Evolutionary conservation across 257 asterid genomes (phyloP).

Genomic region (Ballota nigra): DNA sequence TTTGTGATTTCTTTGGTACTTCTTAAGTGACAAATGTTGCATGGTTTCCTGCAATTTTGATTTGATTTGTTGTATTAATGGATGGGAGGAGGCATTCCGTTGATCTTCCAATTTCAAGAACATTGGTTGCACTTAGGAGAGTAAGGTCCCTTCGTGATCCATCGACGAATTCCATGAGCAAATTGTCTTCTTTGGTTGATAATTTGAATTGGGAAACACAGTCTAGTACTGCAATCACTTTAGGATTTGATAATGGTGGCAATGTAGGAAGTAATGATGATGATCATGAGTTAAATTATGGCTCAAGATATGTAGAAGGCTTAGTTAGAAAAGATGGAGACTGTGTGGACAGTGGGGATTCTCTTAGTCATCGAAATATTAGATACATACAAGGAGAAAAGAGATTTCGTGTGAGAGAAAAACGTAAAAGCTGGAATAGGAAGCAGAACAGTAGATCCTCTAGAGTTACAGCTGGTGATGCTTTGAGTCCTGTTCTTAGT

Average conservation of each 20-base stretch:
- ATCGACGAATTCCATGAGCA: constrained; percentile 64
- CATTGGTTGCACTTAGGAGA: constrained; percentile 67
- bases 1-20: constrained; percentile 16
- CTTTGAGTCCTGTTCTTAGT: constrained; percentile 38
- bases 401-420: constrained; percentile 22
- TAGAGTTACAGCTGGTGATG: constrained; percentile 46
- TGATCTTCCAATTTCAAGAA: constrained; percentile 65
- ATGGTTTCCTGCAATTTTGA: neutral
- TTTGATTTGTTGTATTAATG: constrained; percentile 32
- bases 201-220: constrained; percentile 64
- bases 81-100: constrained; percentile 77
- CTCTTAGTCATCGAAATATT: constrained; percentile 39
- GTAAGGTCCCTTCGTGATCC: constrained; percentile 86
- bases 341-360: constrained; percentile 38
- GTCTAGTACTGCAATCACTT: constrained; percentile 42
- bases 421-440: constrained; percentile 26
- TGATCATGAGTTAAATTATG: neutral
- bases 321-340: constrained; percentile 30
- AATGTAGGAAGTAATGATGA: neutral
- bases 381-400: constrained; percentile 32
- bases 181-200: constrained; percentile 49
- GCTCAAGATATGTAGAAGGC: constrained; percentile 21
- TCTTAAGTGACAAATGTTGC: neutral
- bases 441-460: constrained; percentile 33
- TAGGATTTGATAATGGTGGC: constrained; percentile 41